These are phyloP conservation scores for Eucalyptus erythrocorys DNA, from an alignment of 345 rosid genomes.

Conservation along the genomic window DNA sequence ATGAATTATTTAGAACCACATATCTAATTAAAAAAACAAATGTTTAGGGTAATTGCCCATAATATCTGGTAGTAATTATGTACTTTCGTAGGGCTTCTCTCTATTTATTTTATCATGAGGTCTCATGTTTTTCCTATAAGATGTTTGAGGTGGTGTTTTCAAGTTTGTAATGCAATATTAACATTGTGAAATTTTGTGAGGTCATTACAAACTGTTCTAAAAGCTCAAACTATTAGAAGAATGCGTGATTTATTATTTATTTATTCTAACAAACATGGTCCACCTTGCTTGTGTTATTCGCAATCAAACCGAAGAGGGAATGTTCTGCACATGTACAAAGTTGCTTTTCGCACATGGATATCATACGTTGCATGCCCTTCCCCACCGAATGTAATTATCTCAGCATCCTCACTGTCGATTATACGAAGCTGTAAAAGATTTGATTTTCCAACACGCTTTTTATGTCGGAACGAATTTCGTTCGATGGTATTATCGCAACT, in stretches of 20 bases:
- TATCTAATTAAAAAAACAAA: background rate
- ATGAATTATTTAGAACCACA: background rate
- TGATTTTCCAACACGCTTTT: background rate
- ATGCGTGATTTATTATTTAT: fast-evolving
- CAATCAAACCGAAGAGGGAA: background rate
- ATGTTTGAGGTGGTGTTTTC: background rate
- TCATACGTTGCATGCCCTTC: background rate
- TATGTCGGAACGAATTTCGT: background rate
- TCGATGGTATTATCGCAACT: background rate
- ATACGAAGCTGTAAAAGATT: background rate
- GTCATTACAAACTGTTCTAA: fast-evolving
- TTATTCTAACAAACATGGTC: background rate
- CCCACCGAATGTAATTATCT: background rate
- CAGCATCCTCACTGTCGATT: background rate
- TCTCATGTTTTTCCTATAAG: background rate
- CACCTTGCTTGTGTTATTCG: background rate
- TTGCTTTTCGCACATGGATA: background rate
- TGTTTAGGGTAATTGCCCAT: background rate
- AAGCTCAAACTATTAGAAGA: no score
- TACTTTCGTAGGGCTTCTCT: background rate
- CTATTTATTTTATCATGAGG: background rate
- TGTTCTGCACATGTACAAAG: background rate
- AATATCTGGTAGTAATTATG: background rate
- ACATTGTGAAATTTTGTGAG: no score
- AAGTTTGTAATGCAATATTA: background rate